A percentile compares a stretch with the other conserved stretches of the same genome.
phyloP scores from a whole-genome alignment of 768 basidiomycete genomes.

The Wakefieldia striispora region DNA sequence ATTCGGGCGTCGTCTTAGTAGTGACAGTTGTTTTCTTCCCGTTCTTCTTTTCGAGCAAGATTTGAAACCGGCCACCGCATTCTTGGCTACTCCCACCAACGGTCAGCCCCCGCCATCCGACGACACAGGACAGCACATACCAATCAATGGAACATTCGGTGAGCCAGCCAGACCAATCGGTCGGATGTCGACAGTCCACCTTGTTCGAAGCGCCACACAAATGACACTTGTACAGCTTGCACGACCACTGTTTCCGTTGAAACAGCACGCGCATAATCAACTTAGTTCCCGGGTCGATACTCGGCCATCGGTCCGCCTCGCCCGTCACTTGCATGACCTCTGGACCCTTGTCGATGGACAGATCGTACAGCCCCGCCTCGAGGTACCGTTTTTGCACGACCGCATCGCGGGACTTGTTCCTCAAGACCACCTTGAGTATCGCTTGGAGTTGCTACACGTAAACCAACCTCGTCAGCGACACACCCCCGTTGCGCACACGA shows the following conservation, averaged over 20 bases:
- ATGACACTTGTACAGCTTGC: slow-evolving; percentile 12
- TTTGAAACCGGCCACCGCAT: slow-evolving; percentile 25
- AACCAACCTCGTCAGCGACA: slow-evolving; percentile 1
- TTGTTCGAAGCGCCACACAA: slow-evolving; percentile 21
- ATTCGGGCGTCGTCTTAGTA: background rate
- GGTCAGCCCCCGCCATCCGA: background rate
- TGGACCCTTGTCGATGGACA: slow-evolving; percentile 22
- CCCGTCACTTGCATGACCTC: slow-evolving; percentile 20
- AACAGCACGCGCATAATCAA: slow-evolving; percentile 25
- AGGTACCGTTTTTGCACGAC: slow-evolving; percentile 24
- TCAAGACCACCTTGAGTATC: slow-evolving; percentile 18
- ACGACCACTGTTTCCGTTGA: slow-evolving; percentile 14
- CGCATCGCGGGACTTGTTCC: slow-evolving; percentile 15
- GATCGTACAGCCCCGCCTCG: slow-evolving; percentile 23
- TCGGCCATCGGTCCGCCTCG: slow-evolving; percentile 23
- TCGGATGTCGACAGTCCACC: slow-evolving; percentile 10
- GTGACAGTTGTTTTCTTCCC: slow-evolving; percentile 4
- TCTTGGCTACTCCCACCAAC: slow-evolving; percentile 2
- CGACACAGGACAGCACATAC: slow-evolving; percentile 2
- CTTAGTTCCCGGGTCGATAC: slow-evolving; percentile 24
- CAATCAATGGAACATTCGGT: slow-evolving; percentile 24
- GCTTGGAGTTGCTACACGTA: slow-evolving; percentile 20
- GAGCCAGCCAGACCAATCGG: slow-evolving; percentile 20
- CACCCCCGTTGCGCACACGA: background rate
- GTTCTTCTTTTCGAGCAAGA: slow-evolving; percentile 19